Conservation (phyloP, 139 green algal genomes). For the Ostreobium quekettii region DNA sequence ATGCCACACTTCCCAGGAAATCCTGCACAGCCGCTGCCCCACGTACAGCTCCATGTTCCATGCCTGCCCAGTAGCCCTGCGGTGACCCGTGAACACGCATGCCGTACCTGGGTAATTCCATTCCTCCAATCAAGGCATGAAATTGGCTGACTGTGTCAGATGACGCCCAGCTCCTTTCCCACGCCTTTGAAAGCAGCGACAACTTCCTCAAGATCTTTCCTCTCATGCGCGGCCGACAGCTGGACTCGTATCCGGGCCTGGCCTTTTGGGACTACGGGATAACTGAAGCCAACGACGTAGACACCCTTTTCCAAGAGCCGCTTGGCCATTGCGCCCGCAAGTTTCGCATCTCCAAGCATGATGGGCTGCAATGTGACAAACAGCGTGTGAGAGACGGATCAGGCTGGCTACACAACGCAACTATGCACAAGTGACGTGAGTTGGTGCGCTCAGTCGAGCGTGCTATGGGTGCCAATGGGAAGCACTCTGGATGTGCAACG, state of each 20-base stretch:
- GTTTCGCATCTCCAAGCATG: slow-evolving; percentile 54
- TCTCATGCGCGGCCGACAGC: slow-evolving; percentile 39
- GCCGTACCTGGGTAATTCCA: no score
- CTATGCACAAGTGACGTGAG: no score
- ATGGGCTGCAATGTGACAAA: slow-evolving; percentile 39
- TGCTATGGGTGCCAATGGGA: no score
- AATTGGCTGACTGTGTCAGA: no score
- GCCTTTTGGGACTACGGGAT: slow-evolving; percentile 62
- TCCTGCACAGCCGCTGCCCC: no score
- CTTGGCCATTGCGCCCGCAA: slow-evolving; percentile 41
- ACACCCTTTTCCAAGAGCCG: slow-evolving; percentile 38
- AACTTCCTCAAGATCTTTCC: slow-evolving; percentile 32
- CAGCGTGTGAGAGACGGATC: background rate
- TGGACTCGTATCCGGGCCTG: slow-evolving; percentile 57
- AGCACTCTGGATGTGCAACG: no score
- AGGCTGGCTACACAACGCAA: background rate
- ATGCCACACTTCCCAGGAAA: no score
- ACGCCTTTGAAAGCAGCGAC: slow-evolving; percentile 28
- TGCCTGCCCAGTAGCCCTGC: no score
- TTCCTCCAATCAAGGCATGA: no score
- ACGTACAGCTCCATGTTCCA: no score
- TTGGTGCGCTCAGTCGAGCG: no score
- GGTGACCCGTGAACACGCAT: no score
- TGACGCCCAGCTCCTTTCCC: slow-evolving; percentile 28
- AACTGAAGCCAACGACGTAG: slow-evolving; percentile 46